These are phyloP conservation scores for Arachnomyces sp. DNA, from an alignment of 2,329 filamentous ascomycete species.

Conservation along the genomic window DNA sequence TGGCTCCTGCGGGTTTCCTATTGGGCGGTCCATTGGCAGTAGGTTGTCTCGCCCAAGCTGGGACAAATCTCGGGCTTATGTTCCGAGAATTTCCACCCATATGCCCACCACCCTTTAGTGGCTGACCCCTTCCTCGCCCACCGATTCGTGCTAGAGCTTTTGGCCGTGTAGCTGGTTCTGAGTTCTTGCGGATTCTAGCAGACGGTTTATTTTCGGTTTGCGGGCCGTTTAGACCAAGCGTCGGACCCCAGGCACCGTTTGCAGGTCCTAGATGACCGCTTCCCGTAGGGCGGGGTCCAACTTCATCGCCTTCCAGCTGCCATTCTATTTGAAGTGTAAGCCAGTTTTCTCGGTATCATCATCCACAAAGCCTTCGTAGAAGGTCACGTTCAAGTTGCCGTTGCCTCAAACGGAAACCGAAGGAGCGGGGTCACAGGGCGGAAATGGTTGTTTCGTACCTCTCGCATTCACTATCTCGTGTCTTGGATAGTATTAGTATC, in stretches of 20 bases:
- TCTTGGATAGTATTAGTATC: constrained; percentile 5
- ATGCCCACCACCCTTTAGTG: background rate
- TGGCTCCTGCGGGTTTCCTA: no score
- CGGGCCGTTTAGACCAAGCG: background rate
- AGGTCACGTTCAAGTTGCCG: no score
- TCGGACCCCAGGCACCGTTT: no score
- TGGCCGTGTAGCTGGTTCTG: background rate
- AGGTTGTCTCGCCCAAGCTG: no score
- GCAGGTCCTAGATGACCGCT: background rate
- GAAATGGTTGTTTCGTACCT: constrained; percentile 3
- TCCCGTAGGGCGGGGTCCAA: background rate
- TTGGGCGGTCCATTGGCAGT: no score
- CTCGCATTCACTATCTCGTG: constrained; percentile 7
- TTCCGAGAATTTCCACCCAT: no score
- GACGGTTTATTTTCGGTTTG: background rate
- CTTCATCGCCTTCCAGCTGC: constrained; percentile 4
- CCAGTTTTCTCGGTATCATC: background rate
- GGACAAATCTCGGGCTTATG: no score
- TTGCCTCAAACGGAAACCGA: no score
- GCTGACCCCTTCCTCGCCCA: background rate
- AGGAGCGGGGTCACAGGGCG: no score
- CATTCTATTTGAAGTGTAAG: constrained; percentile 3
- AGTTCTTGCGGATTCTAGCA: no score
- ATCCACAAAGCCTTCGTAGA: no score
- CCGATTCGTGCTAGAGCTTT: constrained; percentile 12